These are phyloP conservation scores for Chlorella sorokiniana DNA, from an alignment of 139 green algal genomes.

Conservation along the genomic window DNA sequence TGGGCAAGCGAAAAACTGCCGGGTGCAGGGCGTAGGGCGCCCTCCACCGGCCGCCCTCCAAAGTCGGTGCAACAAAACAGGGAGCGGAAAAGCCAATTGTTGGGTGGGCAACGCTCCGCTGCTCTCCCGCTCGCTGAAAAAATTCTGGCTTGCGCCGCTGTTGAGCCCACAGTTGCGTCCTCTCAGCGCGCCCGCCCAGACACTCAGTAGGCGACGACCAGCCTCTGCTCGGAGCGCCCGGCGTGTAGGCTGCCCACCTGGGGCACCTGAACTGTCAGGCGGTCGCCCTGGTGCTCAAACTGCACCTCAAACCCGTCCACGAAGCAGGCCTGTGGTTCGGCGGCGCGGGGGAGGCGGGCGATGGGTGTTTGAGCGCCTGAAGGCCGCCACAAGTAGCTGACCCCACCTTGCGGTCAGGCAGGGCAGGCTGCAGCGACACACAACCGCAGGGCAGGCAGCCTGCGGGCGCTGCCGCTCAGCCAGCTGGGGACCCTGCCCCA, in stretches of 20 bases:
- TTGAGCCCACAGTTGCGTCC: too few species aligned
- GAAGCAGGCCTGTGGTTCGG: not conserved
- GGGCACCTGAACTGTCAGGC: conserved; percentile 23
- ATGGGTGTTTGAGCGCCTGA: too few species aligned
- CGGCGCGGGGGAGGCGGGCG: not conserved
- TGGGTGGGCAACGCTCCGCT: not conserved
- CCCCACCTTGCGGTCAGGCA: not conserved
- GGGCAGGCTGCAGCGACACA: too few species aligned
- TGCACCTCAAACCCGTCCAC: conserved; percentile 32
- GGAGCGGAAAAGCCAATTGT: not conserved
- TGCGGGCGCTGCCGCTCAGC: not conserved
- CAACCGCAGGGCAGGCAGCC: not conserved
- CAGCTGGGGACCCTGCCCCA: not conserved
- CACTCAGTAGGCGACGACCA: conserved; percentile 21
- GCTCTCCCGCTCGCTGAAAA: not conserved
- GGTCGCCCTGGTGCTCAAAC: not conserved
- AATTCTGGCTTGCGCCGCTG: too few species aligned
- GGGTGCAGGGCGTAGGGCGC: not conserved
- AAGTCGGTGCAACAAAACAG: too few species aligned
- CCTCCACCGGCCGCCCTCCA: not conserved
- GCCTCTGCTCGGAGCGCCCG: conserved; percentile 17
- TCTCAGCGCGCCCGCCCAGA: not conserved
- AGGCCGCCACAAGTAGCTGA: not conserved
- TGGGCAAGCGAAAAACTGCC: not conserved
- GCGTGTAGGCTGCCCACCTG: conserved; percentile 31